These are phyloP conservation scores for Irpex rosettiformis DNA, from an alignment of 1,284 basidiomycete genomes.

Conservation along the genomic window DNA sequence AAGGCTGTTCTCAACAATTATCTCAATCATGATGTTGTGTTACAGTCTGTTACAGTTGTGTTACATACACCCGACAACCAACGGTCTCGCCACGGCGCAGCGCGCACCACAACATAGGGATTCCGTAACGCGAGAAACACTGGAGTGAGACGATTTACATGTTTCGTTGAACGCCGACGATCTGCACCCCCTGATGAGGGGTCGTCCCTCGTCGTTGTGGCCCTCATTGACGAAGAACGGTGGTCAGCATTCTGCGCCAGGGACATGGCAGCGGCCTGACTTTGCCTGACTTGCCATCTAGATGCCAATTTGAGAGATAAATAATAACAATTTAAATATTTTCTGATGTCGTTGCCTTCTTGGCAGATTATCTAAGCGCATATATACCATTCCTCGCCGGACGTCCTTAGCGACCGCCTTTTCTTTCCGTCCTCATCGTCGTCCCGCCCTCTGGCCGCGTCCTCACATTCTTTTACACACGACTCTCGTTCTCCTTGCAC, in stretches of 20 bases:
- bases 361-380: slow-evolving; percentile 14
- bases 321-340: neutral
- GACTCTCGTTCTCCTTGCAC: slow-evolving; percentile 27
- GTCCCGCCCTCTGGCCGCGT: slow-evolving; percentile 16
- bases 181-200: too few species aligned
- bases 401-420: slow-evolving; percentile 7
- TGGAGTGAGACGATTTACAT: neutral
- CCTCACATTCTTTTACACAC: slow-evolving; percentile 31
- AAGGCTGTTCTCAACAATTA: slow-evolving; percentile 10
- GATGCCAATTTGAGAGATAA: neutral
- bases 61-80: neutral
- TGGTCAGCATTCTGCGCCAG: neutral
- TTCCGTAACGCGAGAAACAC: too few species aligned
- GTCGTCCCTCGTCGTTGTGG: neutral
- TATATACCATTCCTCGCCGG: slow-evolving; percentile 4
- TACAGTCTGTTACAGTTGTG: neutral
- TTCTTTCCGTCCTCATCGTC: slow-evolving; percentile 16
- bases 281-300: neutral
- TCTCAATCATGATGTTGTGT: neutral
- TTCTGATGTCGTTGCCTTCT: slow-evolving; percentile 3
- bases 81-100: too few species aligned
- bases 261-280: neutral
- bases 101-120: neutral
- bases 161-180: neutral
- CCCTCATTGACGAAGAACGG: neutral